A percentile compares a stretch with the other conserved stretches of the same genome.
Evolutionary conservation across 208 protist genomes (phyloP).

Genomic region (Crithidia mellificae): DNA sequence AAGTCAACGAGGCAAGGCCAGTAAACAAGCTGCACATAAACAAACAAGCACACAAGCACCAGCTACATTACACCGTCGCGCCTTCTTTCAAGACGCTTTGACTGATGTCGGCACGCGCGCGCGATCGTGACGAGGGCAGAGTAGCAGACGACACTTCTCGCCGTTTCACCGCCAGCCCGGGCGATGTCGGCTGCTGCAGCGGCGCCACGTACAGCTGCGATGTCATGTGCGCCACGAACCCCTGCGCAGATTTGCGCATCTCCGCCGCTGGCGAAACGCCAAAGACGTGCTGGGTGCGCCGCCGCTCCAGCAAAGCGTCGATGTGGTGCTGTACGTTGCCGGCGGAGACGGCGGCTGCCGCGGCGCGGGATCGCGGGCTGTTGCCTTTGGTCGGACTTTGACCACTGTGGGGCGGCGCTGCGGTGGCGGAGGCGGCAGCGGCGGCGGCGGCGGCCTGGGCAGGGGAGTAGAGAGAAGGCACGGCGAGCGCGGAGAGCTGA

Average conservation of each 20-base stretch:
- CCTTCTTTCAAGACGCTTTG: too few species aligned
- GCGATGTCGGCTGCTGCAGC: constrained; percentile 13
- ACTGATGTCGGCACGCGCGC: neutral
- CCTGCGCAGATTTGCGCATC: constrained; percentile 14
- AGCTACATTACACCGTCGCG: neutral
- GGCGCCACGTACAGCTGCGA: constrained; percentile 33
- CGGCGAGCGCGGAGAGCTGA: constrained; percentile 12
- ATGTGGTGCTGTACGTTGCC: constrained; percentile 13
- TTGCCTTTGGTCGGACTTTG: neutral
- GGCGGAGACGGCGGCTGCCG: neutral
- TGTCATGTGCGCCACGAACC: constrained; percentile 43
- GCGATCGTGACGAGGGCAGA: neutral
- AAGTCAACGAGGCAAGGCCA: neutral
- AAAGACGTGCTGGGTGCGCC: constrained; percentile 7
- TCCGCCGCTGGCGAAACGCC: constrained; percentile 5
- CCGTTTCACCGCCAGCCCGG: constrained; percentile 2
- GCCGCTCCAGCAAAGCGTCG: constrained; percentile 11
- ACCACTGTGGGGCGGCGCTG: neutral
- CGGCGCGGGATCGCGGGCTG: too few species aligned
- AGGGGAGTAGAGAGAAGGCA: neutral
- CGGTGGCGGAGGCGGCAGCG: neutral
- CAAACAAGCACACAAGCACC: neutral
- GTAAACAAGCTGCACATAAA: too few species aligned
- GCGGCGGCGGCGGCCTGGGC: neutral
- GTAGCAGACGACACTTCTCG: neutral